Evolutionary conservation across 2,329 filamentous ascomycete species (phyloP), one percentile per base, ranked within the genome.

Genomic region (Macrophomina tecta): DNA sequence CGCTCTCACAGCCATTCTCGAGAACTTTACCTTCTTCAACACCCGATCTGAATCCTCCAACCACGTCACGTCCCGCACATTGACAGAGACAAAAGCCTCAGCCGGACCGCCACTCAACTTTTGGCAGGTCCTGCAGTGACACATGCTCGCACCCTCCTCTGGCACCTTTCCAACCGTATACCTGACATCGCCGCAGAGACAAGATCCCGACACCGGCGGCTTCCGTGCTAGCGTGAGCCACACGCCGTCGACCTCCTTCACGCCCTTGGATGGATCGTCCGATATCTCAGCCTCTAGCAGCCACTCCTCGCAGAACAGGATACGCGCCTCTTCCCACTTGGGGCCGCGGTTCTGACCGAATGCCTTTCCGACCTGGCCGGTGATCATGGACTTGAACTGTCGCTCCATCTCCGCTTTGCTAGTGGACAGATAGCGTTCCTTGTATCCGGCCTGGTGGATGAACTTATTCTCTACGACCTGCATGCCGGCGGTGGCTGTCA

Each of bases 401-500:
- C 30, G 40, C 28, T 61, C 56, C 40, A 36, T 61, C 42, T 61
- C 56, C 7, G 30, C 16, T 3, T 30, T 18, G 42, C 34, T 28
- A 9, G 42, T 34, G 2, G 56, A 28, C 2, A 61, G 16, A 11
- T 45, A 18, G 40, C 56, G 56, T 32, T 61, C 56, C 9, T 28
- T 28, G 30, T 61, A 61, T 16, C 56, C 56, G 5, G 23, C 40
- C 16, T 61, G 56, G 14, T 14, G 16, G 40, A 61, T 34, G 40
- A 46, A 28, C n/a, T 34, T 34, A 40, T 18, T 61, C 4, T 14
- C 4, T 6, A 61, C 3, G 2, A 48, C 18, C 16, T 61, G 16
- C 56, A 61, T 46, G 4, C 51, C 62, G 1, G 38, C 51, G n/a
- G 16, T 30, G 51, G 30, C 14, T 4, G n/a, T 11, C 18, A 82